Evolutionary conservation across 805 yeast genomes (phyloP), one percentile per base, ranked within the genome.

Genomic region (Pichia membranifaciens): DNA sequence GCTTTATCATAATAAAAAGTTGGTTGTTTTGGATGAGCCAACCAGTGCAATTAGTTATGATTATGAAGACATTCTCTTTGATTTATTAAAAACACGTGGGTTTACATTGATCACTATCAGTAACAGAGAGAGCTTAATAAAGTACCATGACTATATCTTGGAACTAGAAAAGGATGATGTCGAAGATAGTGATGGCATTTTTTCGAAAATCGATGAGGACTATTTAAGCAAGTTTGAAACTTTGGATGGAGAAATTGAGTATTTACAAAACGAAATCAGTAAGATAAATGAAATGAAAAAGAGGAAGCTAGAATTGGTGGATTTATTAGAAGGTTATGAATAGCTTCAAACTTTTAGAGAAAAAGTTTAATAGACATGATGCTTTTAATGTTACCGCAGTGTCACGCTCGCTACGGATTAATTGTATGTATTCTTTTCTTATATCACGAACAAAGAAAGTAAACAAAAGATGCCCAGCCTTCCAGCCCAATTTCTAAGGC

Each of bases 11-110:
- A 76, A 77, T 45, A 96, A 96, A 41, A 75, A 77, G 61, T 87
- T 87, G 64, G 88, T 89, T 3, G 79, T 89, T 2, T 73, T 89
- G 51, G 97, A 89, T 66, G 97, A 89, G 66, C 86, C 95, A n/a
- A 89, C 97, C 4, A 87, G 88, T 61, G 96, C 97, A 1, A 89
- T 89, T 12, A 79, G 88, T 44, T 83, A 83, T 40, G 97, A 89
- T 64, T 87, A 85, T 64, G 97, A 89, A 64, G 96, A 90, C 53
- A 78, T 81, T 49, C 70, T 89, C 44, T 89, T 88, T 66, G 95
- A 87, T 59, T 63, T 82, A 53, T 72, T 89, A 65, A 84, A 80
- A 58, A 71, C 68, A 47, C 81, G 81, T 58, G 75, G 79, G 38
- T 84, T 87, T 62, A 84, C 95, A 1, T 78, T 86, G 53, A 78